phyloP scores from a whole-genome alignment of 208 protist genomes.

The Leishmania lainsoni region DNA sequence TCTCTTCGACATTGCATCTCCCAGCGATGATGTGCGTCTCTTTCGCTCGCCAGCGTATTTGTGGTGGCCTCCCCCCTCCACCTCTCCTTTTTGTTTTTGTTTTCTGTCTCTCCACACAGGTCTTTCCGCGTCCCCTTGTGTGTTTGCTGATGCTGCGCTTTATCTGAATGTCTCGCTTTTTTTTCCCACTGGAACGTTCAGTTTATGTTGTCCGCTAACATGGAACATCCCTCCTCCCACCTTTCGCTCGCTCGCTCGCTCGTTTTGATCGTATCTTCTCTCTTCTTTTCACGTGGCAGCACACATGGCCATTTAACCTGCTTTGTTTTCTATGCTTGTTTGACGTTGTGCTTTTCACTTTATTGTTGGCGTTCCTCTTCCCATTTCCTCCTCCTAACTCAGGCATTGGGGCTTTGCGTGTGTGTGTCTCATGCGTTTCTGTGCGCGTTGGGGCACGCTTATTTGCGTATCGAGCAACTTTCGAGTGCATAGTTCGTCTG shows the following conservation, averaged over 20 bases:
- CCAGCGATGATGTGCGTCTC: background rate
- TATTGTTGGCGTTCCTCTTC: background rate
- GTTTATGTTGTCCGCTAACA: background rate
- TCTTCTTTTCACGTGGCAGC: too few relatives aligned
- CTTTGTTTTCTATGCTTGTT: too few relatives aligned
- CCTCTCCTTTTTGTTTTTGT: background rate
- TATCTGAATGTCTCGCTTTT: background rate
- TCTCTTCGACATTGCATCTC: background rate
- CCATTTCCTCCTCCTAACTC: background rate
- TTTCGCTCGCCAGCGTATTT: background rate
- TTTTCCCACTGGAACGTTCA: background rate
- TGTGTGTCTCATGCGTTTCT: background rate
- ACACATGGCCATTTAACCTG: too few relatives aligned
- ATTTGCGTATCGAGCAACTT: background rate
- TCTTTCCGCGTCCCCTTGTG: background rate
- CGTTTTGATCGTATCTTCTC: background rate
- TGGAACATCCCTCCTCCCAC: background rate
- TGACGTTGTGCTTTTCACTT: too few relatives aligned
- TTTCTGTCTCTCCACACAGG: background rate
- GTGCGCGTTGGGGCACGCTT: background rate
- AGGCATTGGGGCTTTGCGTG: background rate
- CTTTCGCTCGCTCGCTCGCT: background rate
- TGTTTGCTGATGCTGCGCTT: background rate
- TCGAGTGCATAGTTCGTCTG: background rate
- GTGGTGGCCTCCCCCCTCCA: background rate